phyloP scores from a whole-genome alignment of 208 protist genomes.

The Wallacemonas sp. region DNA sequence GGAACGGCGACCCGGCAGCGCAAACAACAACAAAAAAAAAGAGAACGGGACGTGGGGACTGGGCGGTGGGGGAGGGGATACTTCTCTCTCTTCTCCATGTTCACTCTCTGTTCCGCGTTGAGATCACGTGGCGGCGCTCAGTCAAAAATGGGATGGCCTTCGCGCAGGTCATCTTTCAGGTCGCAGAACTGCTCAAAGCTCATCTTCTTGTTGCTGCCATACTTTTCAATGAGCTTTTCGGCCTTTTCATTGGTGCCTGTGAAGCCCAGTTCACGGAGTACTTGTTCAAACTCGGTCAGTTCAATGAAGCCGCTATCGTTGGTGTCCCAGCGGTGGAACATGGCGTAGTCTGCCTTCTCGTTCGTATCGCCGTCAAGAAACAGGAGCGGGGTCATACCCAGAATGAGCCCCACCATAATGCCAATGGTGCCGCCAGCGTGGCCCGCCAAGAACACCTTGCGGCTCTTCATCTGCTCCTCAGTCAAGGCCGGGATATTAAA shows the following conservation, averaged over 20 bases:
- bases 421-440: slow-evolving; percentile 89
- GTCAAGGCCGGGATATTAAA: slow-evolving; percentile 74
- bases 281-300: slow-evolving; percentile 58
- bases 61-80: not conserved
- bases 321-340: slow-evolving; percentile 78
- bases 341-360: slow-evolving; percentile 75
- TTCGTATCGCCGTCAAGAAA: slow-evolving; percentile 69
- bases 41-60: no score
- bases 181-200: slow-evolving; percentile 79
- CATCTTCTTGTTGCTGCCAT: slow-evolving; percentile 54
- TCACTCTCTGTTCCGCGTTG: not conserved
- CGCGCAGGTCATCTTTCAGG: slow-evolving; percentile 64
- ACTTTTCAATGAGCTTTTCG: slow-evolving; percentile 63
- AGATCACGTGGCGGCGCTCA: slow-evolving; percentile 11
- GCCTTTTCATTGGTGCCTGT: slow-evolving; percentile 37
- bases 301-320: slow-evolving; percentile 81
- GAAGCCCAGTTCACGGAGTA: slow-evolving; percentile 61
- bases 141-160: slow-evolving; percentile 70
- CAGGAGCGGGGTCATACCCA: slow-evolving; percentile 87
- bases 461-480: slow-evolving; percentile 82
- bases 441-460: slow-evolving; percentile 82
- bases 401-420: slow-evolving; percentile 83
- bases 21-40: slow-evolving; percentile 8
- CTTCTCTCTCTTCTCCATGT: not conserved
- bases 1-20: no score